A percentile compares a stretch with the other conserved stretches of the same genome.
These are phyloP conservation scores for Xenoacremonium recifei DNA, from an alignment of 2,329 filamentous ascomycete genomes.

Conservation along the genomic window DNA sequence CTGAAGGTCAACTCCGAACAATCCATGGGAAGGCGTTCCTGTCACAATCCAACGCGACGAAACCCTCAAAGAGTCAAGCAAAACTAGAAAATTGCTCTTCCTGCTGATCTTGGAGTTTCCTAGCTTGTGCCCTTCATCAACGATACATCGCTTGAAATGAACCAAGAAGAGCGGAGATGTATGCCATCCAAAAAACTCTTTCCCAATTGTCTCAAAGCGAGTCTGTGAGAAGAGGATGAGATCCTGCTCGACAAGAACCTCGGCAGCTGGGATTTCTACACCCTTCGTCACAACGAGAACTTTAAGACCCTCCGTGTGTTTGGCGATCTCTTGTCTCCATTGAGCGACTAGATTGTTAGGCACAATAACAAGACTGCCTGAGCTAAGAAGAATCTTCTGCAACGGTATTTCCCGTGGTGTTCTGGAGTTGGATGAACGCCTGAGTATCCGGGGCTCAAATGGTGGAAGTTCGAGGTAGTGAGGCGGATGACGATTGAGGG, in stretches of 20 bases:
- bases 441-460: neutral
- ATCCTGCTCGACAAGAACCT: slow-evolving; percentile 65
- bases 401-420: too few relatives aligned
- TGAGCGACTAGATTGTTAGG: slow-evolving; percentile 82
- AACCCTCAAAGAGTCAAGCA: slow-evolving; percentile 55
- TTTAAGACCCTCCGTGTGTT: slow-evolving; percentile 68
- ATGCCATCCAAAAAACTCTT: slow-evolving; percentile 28
- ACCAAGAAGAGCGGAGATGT: slow-evolving; percentile 65
- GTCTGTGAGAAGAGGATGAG: slow-evolving; percentile 74
- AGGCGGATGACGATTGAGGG: slow-evolving; percentile 57
- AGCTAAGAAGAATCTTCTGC: slow-evolving; percentile 60
- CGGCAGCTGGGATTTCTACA: slow-evolving; percentile 53
- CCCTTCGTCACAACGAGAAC: slow-evolving; percentile 61
- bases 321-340: slow-evolving; percentile 77
- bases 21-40: slow-evolving; percentile 81
- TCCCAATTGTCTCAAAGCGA: slow-evolving; percentile 64
- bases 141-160: slow-evolving; percentile 85
- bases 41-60: slow-evolving; percentile 86
- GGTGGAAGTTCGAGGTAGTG: slow-evolving; percentile 46
- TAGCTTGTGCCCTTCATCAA: slow-evolving; percentile 88
- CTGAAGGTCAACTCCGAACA: slow-evolving; percentile 62
- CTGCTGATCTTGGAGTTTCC: slow-evolving; percentile 59
- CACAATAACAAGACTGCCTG: slow-evolving; percentile 74
- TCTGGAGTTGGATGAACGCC: neutral
- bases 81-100: slow-evolving; percentile 54